Evolutionary conservation across 306 rosid genomes (phyloP).

Genomic region (Prosopis cineraria): DNA sequence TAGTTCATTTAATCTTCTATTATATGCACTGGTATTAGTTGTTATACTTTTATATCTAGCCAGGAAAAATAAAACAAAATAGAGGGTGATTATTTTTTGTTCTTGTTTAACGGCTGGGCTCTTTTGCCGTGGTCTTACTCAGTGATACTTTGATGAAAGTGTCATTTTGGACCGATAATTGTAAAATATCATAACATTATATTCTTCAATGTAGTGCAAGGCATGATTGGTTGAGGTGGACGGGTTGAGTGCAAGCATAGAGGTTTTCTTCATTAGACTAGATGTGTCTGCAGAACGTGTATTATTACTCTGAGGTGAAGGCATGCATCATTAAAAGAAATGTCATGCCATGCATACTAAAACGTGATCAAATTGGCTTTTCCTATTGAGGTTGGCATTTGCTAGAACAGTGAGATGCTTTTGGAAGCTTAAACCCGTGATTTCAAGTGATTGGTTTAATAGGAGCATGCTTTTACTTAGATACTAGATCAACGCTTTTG

Average conservation of each 20-base stretch:
- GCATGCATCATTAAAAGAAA: conserved; percentile 26
- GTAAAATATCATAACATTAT: not conserved
- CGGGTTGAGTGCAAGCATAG: conserved; percentile 16
- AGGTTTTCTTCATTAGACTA: not conserved
- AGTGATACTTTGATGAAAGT: not conserved
- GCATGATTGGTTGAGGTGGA: not conserved
- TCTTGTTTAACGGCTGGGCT: not conserved
- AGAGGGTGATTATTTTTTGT: not conserved
- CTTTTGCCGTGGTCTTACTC: not conserved
- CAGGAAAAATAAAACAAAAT: too few species aligned
- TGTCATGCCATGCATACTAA: not conserved
- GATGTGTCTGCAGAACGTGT: conserved; percentile 1
- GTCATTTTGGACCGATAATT: not conserved
- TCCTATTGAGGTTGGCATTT: not conserved
- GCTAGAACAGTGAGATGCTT: conserved; percentile 9
- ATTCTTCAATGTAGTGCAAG: conserved; percentile 12
- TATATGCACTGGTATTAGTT: not conserved
- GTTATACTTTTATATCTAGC: not conserved
- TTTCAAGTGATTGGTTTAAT: not conserved
- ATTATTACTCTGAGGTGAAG: conserved; percentile 11
- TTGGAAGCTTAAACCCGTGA: not conserved
- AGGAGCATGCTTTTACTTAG: not conserved
- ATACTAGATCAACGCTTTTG: conserved; percentile 7
- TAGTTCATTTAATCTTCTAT: not conserved
- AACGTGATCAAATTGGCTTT: conserved; percentile 7